Base-by-base conservation (phyloP, 2,329 filamentous ascomycete species). In the Camillea tinctor region DNA sequence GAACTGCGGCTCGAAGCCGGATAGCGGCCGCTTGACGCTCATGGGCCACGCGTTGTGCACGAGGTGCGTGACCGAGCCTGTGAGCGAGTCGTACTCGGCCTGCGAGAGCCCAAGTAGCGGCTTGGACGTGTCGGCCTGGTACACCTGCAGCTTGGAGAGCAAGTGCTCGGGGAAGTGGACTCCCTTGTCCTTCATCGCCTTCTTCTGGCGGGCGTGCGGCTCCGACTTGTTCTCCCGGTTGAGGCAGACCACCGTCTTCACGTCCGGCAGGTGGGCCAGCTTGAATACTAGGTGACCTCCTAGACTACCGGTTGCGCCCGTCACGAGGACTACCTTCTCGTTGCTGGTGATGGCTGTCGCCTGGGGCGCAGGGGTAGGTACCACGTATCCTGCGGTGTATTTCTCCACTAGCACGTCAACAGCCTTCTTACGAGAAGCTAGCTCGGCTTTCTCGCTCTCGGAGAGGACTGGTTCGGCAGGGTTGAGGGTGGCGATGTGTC, bases 221-320 rank as follows among this genome's bases (percentile, higher is more conserved):
- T 58, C 52, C 8, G 50, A 17, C 24, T 53, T 58, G 21, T 66
- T 73, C 6, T 61, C 63, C 1, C 81, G 76, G 64, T 84, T 85
- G 13, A 85, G 63, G 58, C 81, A 84, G 4, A 82, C 61, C 0
- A 76, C 69, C 2, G 49, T 58, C 2, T 55, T n/a, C 3, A 79
- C 73, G 13, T 68, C 62, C 0, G 71, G 50, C 0, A 62, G 65
- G 0, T 60, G 20, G 9, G 75, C 72, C 2, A 75, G 56, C 4
- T 71, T 50, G 1, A 60, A 56, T 2, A 75, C 74, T 1, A 79
- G 57, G 59, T 80, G 75, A 0, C 66, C 51, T 1, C 78, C 78
- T 0, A 80, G 66, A 54, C 75, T 74, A 2, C 78, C 78, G 0
- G 76, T 70, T 0, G 72, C 73, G 4, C 77, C 77, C 1, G 77